Base-by-base conservation (phyloP, 768 basidiomycete genomes). In the Tricholoma flavovirens region DNA sequence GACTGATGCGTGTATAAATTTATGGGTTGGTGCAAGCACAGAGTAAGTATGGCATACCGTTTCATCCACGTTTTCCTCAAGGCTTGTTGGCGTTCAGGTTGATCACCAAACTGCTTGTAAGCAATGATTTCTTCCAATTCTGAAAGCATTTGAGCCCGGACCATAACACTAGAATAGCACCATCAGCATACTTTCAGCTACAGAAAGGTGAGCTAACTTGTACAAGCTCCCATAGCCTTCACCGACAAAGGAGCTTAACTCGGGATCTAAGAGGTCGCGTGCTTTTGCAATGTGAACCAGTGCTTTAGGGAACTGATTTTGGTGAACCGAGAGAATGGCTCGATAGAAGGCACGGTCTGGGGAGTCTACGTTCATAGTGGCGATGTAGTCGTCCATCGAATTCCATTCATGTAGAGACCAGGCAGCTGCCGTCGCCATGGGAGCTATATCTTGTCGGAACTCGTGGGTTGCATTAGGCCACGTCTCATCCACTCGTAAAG, bases 391-490 rank as follows among this genome's bases (percentile, higher is more conserved):
- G 46, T 98, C 97, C 97, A 99, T 99, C 3, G 87, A 81, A 63
- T 98, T 94, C 97, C 97, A 99, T 63, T 98, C 95, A 60, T 88
- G 87, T 55, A 98, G 73, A 1, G 93, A 93, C 96, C 97, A 99
- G 1, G 94, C 92, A 1, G 97, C 96, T 0, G 96, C 95, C 1
- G 97, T 92, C 0, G 96, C 97, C 78, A 99, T 88, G 0, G 97
- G 95, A 0, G 97, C 94, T 60, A 98, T 97, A 70, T 90, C 88
- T 51, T 87, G 81, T 48, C 89, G 86, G 60, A 93, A 87, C 51
- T 97, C 94, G 56, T 87, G 80, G 48, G 78, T 84, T 9, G 92
- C 88, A 59, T 82, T 88, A 2, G 82, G 69, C 97, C 97, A 99
- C 59, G 87, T 83, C 60, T 92, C 86, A 55, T 91, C 87, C 1